phyloP scores from a whole-genome alignment of 345 rosid species.

The Dimocarpus longan region DNA sequence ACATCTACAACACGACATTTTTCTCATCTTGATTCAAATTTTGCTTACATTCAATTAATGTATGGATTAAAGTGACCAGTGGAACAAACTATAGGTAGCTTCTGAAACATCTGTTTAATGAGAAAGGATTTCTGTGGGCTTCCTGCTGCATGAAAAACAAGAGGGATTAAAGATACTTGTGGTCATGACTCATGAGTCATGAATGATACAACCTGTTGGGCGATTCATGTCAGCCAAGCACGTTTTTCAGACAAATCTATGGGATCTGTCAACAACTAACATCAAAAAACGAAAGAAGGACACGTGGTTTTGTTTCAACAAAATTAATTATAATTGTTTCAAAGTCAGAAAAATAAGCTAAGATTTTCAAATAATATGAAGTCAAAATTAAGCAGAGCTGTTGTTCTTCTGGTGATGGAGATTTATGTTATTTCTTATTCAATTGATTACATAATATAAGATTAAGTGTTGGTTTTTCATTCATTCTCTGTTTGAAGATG shows the following conservation, averaged over 20 bases:
- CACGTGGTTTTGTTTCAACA: conserved; percentile 10
- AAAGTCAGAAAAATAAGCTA: conserved; percentile 6
- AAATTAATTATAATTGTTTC: neutral
- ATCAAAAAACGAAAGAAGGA: conserved; percentile 8
- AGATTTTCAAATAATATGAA: conserved; percentile 13
- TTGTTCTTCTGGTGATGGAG: neutral
- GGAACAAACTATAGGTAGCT: too few species aligned
- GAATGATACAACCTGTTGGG: neutral
- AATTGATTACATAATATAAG: neutral
- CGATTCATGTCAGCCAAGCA: neutral
- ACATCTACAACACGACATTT: too few species aligned
- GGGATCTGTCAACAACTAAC: neutral
- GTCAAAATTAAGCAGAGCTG: conserved; percentile 1
- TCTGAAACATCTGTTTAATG: neutral
- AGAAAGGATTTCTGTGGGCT: neutral
- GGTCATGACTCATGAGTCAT: too few species aligned
- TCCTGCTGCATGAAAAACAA: neutral
- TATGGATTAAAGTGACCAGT: neutral
- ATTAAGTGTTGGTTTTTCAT: conserved; percentile 7
- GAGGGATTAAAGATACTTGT: neutral
- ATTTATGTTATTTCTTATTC: neutral
- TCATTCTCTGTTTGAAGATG: neutral
- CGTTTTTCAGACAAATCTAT: neutral
- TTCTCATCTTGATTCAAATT: too few species aligned
- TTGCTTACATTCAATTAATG: neutral